Evolutionary conservation across 768 basidiomycete species (phyloP).

Genomic region (Phylloporus arenicola): DNA sequence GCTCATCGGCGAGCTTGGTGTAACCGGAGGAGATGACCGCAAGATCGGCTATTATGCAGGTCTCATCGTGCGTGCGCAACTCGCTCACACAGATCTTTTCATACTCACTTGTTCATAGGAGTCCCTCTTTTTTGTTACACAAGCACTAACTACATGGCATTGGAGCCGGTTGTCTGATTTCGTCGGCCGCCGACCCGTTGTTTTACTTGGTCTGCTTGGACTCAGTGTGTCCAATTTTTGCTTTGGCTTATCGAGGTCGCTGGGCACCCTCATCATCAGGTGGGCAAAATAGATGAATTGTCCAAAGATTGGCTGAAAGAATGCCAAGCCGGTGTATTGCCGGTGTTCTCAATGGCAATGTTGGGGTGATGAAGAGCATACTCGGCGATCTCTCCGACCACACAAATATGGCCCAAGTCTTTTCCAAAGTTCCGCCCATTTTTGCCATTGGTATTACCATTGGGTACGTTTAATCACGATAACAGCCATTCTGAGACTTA

Average conservation of each 20-base stretch:
- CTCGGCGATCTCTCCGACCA: constrained; percentile 55
- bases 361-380: constrained; percentile 63
- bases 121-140: constrained; percentile 47
- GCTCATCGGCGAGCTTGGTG: constrained; percentile 56
- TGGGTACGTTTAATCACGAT: not conserved
- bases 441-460: constrained; percentile 2
- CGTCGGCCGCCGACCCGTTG: constrained; percentile 56
- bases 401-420: constrained; percentile 33
- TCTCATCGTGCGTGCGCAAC: constrained; percentile 35
- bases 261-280: constrained; percentile 53
- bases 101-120: constrained; percentile 34
- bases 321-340: constrained; percentile 30
- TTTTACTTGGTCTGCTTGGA: constrained; percentile 53
- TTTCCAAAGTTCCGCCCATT: constrained; percentile 16
- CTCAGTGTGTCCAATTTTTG: constrained; percentile 46
- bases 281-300: constrained; percentile 4
- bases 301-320: constrained; percentile 1
- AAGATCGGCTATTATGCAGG: constrained; percentile 69
- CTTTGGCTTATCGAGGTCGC: constrained; percentile 59
- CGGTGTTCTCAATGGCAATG: constrained; percentile 36
- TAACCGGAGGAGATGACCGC: constrained; percentile 57
- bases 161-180: constrained; percentile 62
- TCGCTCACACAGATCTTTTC: not conserved
- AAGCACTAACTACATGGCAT: constrained; percentile 40
- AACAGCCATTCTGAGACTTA: not conserved